A percentile compares a stretch with the other conserved stretches of the same genome.
phyloP scores from a whole-genome alignment of 805 yeast species.

The Starmerella floris region DNA sequence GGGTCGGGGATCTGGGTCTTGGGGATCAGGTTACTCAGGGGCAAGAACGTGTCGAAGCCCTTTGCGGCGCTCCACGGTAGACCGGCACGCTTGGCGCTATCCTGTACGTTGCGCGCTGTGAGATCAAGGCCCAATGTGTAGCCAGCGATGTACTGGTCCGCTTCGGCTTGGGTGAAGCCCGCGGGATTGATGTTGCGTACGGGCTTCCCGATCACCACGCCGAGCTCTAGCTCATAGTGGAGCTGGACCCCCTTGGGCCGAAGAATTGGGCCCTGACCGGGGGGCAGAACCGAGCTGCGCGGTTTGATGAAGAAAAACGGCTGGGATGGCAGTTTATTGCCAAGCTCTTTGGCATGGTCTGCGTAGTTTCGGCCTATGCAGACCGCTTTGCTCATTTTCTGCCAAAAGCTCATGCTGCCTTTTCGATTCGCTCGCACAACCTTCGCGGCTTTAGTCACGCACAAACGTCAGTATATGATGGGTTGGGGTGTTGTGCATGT shows the following conservation, averaged over 20 bases:
- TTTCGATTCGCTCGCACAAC: background rate
- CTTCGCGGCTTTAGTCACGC: no score
- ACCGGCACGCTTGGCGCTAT: slow-evolving; percentile 84
- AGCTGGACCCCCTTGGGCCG: slow-evolving; percentile 69
- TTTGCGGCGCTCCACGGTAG: slow-evolving; percentile 95
- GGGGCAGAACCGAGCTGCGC: slow-evolving; percentile 55
- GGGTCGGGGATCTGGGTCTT: slow-evolving; percentile 57
- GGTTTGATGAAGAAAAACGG: slow-evolving; percentile 95
- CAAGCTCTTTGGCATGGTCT: slow-evolving; percentile 86
- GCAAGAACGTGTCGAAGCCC: slow-evolving; percentile 92
- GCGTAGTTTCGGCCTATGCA: slow-evolving; percentile 96
- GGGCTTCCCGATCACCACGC: slow-evolving; percentile 53
- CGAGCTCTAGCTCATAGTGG: slow-evolving; percentile 91
- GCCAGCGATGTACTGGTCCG: slow-evolving; percentile 68
- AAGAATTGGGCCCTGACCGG: slow-evolving; percentile 59
- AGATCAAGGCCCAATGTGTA: slow-evolving; percentile 83
- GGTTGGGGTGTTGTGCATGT: no score
- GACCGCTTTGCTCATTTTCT: slow-evolving; percentile 45
- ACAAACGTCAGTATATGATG: no score
- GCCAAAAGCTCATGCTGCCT: slow-evolving; percentile 13
- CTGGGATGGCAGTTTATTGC: slow-evolving; percentile 64
- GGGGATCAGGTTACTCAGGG: slow-evolving; percentile 63
- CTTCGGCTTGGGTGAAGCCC: slow-evolving; percentile 48
- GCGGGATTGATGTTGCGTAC: slow-evolving; percentile 48
- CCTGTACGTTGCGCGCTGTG: slow-evolving; percentile 93